Conservation (phyloP, 2,329 filamentous ascomycete species). For the Penicillium sclerotiorum region DNA sequence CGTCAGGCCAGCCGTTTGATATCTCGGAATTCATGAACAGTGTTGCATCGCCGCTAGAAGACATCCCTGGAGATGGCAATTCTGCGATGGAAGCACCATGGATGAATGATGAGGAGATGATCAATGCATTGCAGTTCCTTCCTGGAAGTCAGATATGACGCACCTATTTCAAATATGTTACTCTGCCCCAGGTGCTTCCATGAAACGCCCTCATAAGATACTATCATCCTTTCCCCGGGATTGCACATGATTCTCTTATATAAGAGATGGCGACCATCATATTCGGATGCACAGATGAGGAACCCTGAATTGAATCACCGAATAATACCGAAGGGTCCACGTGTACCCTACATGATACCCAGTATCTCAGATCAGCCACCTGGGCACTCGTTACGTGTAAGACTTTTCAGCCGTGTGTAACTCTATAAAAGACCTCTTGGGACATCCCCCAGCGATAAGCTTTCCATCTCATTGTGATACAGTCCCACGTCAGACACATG, state of each 20-base stretch:
- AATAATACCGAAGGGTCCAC: neutral
- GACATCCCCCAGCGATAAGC: neutral
- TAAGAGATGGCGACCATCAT: too few relatives aligned
- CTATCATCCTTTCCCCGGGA: neutral
- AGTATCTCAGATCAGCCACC: neutral
- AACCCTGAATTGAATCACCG: neutral
- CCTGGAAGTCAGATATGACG: neutral
- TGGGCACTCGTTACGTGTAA: neutral
- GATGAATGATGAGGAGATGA: neutral
- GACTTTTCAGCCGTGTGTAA: neutral
- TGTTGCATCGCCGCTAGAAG: neutral
- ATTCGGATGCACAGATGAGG: neutral
- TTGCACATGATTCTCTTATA: too few relatives aligned
- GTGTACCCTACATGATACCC: neutral
- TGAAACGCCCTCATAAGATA: neutral
- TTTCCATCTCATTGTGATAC: neutral
- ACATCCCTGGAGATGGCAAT: too few relatives aligned
- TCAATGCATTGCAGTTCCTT: neutral
- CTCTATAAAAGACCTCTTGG: neutral
- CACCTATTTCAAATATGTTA: too few relatives aligned
- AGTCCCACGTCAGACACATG: neutral
- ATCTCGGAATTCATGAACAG: slow-evolving; percentile 2
- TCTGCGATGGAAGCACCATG: too few relatives aligned
- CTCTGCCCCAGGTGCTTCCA: too few relatives aligned
- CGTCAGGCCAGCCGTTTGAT: neutral